These are phyloP conservation scores for Trapa incisa DNA, from an alignment of 345 rosid species.

Conservation along the genomic window DNA sequence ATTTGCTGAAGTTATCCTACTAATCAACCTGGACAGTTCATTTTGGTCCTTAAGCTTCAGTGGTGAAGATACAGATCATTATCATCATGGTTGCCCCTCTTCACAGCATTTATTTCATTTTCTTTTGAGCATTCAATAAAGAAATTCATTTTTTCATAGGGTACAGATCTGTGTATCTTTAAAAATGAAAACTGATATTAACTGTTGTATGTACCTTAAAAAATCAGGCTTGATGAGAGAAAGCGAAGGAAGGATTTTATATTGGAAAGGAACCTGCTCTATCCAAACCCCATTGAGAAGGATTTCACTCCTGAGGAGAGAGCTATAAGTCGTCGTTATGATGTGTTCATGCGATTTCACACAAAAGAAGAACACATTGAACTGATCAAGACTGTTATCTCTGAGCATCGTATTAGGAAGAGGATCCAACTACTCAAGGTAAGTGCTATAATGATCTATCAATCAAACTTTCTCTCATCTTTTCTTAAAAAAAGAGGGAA, in stretches of 20 bases:
- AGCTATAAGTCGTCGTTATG: conserved; percentile 52
- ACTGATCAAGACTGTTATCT: conserved; percentile 51
- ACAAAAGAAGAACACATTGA: conserved; percentile 88
- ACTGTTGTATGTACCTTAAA: neutral
- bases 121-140: too few species aligned
- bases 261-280: conserved; percentile 64
- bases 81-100: neutral
- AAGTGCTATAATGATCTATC: conserved; percentile 2
- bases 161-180: neutral
- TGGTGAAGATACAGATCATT: neutral
- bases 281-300: conserved; percentile 62
- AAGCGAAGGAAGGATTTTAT: conserved; percentile 88
- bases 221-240: conserved; percentile 84
- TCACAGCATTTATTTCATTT: neutral
- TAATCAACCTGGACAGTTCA: neutral
- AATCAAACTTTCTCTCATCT: neutral
- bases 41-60: neutral
- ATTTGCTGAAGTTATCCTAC: neutral
- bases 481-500: too few species aligned
- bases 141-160: neutral
- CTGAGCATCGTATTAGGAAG: conserved; percentile 64
- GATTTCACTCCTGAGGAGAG: conserved; percentile 78
- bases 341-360: conserved; percentile 83
- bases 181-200: neutral
- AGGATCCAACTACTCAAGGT: conserved; percentile 78